Conservation (phyloP, 202 grass and related monocot genomes). For the Bolboschoenoplectus hybrid region DNA sequence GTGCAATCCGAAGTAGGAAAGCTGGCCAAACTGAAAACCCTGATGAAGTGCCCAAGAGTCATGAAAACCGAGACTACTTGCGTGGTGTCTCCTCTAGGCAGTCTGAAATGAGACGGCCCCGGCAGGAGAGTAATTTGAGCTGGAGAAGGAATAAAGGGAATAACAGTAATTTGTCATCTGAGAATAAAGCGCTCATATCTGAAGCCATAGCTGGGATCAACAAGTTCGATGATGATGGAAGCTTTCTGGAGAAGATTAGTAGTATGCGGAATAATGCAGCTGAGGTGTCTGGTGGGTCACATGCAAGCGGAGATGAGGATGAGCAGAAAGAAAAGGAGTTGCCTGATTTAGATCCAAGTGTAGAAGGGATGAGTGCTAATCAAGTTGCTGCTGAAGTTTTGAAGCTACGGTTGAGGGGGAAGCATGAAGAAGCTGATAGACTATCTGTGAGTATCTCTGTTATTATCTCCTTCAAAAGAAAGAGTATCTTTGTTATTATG, state of each 20-base stretch:
- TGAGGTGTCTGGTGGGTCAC: constrained; percentile 29
- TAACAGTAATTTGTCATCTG: constrained; percentile 52
- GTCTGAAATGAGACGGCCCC: constrained; percentile 81
- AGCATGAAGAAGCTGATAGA: constrained; percentile 79
- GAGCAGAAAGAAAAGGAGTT: constrained; percentile 39
- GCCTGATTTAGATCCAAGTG: constrained; percentile 39
- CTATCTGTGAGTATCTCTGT: constrained; percentile 66
- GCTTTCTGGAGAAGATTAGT: constrained; percentile 75
- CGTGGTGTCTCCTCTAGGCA: constrained; percentile 65
- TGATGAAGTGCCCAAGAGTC: constrained; percentile 42
- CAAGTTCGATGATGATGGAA: constrained; percentile 83
- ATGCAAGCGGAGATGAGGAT: constrained; percentile 35
- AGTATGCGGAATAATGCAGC: constrained; percentile 44
- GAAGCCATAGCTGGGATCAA: constrained; percentile 69
- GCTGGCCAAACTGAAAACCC: constrained; percentile 48
- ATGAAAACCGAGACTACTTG: constrained; percentile 58
- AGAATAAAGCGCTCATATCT: constrained; percentile 72
- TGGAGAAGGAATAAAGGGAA: constrained; percentile 70
- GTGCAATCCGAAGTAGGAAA: constrained; percentile 78
- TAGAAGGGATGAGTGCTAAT: constrained; percentile 76
- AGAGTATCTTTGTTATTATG: constrained; percentile 47
- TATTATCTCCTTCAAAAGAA: too few relatives aligned
- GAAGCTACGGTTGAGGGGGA: constrained; percentile 91
- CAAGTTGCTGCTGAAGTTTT: constrained; percentile 88
- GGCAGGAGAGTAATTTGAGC: constrained; percentile 55